Evolutionary conservation across 495 filamentous ascomycete species (phyloP).

Genomic region (Lepidopterella palustris): DNA sequence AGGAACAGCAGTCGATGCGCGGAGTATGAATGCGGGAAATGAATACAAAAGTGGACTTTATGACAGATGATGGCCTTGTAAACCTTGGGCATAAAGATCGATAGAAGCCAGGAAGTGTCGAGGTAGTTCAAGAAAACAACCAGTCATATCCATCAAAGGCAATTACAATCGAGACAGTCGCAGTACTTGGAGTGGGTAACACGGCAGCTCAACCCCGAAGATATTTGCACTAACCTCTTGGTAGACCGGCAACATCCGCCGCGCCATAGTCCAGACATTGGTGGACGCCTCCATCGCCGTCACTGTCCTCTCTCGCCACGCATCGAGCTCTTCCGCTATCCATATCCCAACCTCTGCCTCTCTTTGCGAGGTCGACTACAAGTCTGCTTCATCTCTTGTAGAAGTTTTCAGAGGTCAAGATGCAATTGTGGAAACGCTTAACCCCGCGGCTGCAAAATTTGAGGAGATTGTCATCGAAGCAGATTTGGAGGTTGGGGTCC

Average conservation of each 20-base stretch:
- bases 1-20: too few species aligned
- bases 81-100: too few species aligned
- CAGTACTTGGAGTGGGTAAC: background rate
- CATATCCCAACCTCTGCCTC: background rate
- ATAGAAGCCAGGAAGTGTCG: too few species aligned
- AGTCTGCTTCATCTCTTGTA: background rate
- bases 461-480: constrained; percentile 2
- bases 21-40: too few species aligned
- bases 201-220: background rate
- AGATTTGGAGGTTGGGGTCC: constrained; percentile 5
- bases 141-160: too few species aligned
- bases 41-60: too few species aligned
- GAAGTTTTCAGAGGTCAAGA: constrained; percentile 1
- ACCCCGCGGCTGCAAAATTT: constrained; percentile 2
- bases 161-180: background rate
- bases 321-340: background rate
- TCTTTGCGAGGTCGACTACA: background rate
- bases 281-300: background rate
- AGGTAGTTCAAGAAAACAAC: too few species aligned
- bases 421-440: constrained; percentile 8
- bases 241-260: background rate
- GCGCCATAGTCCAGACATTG: background rate
- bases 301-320: background rate
- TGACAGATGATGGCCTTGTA: too few species aligned
- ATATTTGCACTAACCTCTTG: background rate